A percentile compares a stretch with the other conserved stretches of the same genome.
These are phyloP conservation scores for Boletus eberwhitei DNA, from an alignment of 768 basidiomycete species.

Conservation along the genomic window DNA sequence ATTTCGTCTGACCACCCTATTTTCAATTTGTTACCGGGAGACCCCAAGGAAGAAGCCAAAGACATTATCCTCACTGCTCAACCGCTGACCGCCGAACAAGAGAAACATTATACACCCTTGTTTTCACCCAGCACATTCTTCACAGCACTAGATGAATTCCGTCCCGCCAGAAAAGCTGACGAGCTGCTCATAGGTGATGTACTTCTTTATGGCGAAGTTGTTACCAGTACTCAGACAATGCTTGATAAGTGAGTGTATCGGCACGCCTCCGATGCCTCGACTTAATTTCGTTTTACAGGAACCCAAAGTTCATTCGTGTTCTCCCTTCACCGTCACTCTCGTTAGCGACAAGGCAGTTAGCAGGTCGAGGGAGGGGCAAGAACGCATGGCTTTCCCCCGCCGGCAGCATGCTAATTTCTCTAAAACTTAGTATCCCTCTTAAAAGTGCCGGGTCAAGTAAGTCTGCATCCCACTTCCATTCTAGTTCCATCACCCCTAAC, in stretches of 20 bases:
- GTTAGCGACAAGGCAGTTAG: slow-evolving; percentile 82
- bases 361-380: slow-evolving; percentile 82
- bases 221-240: slow-evolving; percentile 94
- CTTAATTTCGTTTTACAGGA: slow-evolving; percentile 45
- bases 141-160: slow-evolving; percentile 38
- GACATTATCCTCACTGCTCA: slow-evolving; percentile 52
- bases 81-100: slow-evolving; percentile 46
- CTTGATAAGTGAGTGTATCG: slow-evolving; percentile 70
- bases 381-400: slow-evolving; percentile 92
- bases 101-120: slow-evolving; percentile 49
- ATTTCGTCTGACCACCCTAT: slow-evolving; percentile 16
- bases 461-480: background rate
- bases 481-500: background rate
- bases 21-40: slow-evolving; percentile 25
- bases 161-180: slow-evolving; percentile 17
- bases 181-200: slow-evolving; percentile 69
- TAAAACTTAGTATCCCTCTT: slow-evolving; percentile 23
- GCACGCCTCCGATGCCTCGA: background rate
- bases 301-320: slow-evolving; percentile 61
- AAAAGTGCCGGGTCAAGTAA: slow-evolving; percentile 11
- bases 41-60: slow-evolving; percentile 41
- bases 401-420: slow-evolving; percentile 76
- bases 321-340: slow-evolving; percentile 79
- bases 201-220: slow-evolving; percentile 81
- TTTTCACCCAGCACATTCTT: slow-evolving; percentile 72